phyloP scores from a whole-genome alignment of 2,329 filamentous ascomycete species.

The Fusarium pseudocircinatum region DNA sequence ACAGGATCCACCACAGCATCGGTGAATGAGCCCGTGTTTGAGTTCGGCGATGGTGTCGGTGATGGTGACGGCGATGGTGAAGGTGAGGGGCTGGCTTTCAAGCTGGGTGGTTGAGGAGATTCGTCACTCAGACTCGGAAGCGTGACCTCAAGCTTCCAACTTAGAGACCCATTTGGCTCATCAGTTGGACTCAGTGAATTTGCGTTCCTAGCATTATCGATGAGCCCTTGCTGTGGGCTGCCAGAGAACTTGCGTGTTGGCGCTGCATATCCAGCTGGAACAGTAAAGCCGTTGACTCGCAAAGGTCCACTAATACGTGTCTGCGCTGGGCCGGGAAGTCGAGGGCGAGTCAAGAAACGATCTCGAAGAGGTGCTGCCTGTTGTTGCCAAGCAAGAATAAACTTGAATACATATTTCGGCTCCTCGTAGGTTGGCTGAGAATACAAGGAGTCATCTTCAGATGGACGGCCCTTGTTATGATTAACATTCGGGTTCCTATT shows the following conservation, averaged over 20 bases:
- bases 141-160: constrained; percentile 33
- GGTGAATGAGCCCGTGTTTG: constrained; percentile 34
- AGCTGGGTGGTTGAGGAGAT: constrained; percentile 3
- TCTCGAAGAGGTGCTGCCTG: constrained; percentile 65
- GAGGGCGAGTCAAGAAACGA: constrained; percentile 72
- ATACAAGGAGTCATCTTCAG: constrained; percentile 63
- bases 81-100: constrained; percentile 14
- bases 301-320: constrained; percentile 61
- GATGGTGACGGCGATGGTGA: constrained; percentile 14
- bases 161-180: constrained; percentile 32
- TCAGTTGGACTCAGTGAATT: constrained; percentile 49
- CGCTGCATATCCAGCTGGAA: constrained; percentile 52
- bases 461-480: constrained; percentile 49
- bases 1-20: constrained; percentile 53
- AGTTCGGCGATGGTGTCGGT: constrained; percentile 30
- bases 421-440: constrained; percentile 65
- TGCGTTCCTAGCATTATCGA: constrained; percentile 63
- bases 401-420: constrained; percentile 75
- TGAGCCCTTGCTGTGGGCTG: constrained; percentile 55
- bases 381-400: constrained; percentile 74
- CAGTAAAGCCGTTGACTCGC: constrained; percentile 52
- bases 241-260: constrained; percentile 61
- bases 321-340: constrained; percentile 77
- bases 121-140: constrained; percentile 32
- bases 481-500: constrained; percentile 47